These are phyloP conservation scores for Lindgomyces ingoldianus DNA, from an alignment of 495 filamentous ascomycete genomes.

Conservation along the genomic window DNA sequence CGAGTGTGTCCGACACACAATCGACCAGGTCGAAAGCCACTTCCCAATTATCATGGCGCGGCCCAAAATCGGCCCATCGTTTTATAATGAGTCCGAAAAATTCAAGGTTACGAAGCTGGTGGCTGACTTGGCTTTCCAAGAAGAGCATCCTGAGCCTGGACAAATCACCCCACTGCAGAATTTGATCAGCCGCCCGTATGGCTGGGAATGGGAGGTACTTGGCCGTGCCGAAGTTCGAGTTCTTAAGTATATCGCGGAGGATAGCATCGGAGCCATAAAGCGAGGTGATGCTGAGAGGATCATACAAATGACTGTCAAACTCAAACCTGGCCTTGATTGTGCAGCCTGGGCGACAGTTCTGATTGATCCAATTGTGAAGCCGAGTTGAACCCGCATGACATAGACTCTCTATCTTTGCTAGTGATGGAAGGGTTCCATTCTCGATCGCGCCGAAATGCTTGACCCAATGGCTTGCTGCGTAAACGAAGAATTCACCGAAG, in stretches of 20 bases:
- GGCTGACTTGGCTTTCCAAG: neutral
- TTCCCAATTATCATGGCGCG: constrained; percentile 7
- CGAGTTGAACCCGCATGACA: constrained; percentile 16
- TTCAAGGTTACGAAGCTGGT: constrained; percentile 13
- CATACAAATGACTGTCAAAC: constrained; percentile 9
- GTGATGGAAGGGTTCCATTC: constrained; percentile 2
- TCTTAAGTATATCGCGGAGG: constrained; percentile 12
- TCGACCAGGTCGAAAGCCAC: constrained; percentile 4
- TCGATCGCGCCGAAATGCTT: neutral
- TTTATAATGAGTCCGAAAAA: constrained; percentile 8
- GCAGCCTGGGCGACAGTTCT: constrained; percentile 16
- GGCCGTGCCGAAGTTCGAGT: constrained; percentile 1
- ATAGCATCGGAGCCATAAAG: constrained; percentile 8
- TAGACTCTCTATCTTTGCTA: constrained; percentile 6
- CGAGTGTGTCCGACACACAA: constrained; percentile 5
- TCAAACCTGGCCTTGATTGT: constrained; percentile 8
- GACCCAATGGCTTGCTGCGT: constrained; percentile 15
- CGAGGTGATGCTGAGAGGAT: constrained; percentile 11
- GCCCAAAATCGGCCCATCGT: neutral
- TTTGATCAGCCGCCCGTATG: constrained; percentile 9
- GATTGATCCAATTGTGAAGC: constrained; percentile 16
- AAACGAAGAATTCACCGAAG: constrained; percentile 19
- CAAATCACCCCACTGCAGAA: constrained; percentile 18
- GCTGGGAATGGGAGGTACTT: constrained; percentile 9
- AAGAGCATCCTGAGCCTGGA: constrained; percentile 12